These are phyloP conservation scores for Phytopythium vexans DNA, from an alignment of 352 stramenopile species.

Conservation along the genomic window DNA sequence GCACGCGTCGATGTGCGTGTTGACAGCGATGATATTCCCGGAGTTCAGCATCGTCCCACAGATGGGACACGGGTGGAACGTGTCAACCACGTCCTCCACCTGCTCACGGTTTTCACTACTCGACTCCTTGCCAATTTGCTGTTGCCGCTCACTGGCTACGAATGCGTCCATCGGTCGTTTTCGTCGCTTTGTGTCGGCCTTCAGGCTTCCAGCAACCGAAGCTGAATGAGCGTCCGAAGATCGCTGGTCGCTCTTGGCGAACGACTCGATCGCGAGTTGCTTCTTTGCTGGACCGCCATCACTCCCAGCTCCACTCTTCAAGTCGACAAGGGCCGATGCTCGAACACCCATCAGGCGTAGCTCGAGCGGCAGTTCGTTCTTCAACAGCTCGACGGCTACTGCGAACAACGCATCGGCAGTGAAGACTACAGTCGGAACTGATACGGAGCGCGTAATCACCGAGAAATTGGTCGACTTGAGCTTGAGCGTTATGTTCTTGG, in stretches of 20 bases:
- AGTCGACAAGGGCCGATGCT: conserved; percentile 36
- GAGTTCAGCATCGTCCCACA: conserved; percentile 52
- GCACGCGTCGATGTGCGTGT: conserved; percentile 61
- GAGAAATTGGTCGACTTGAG: conserved; percentile 70
- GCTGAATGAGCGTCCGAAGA: too few relatives aligned
- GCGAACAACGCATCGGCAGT: conserved; percentile 44
- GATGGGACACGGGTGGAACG: conserved; percentile 51
- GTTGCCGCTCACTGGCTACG: conserved; percentile 2
- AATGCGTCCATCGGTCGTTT: conserved; percentile 9
- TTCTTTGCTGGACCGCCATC: conserved; percentile 22
- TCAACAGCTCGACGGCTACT: conserved; percentile 42
- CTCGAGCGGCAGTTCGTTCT: conserved; percentile 63
- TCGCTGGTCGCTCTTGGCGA: conserved; percentile 15
- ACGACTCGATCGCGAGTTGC: conserved; percentile 47
- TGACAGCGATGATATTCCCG: conserved; percentile 50
- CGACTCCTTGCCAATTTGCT: conserved; percentile 16
- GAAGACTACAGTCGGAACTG: conserved; percentile 32
- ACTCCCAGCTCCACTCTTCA: conserved; percentile 9
- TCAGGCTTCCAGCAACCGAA: too few relatives aligned
- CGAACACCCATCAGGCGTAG: conserved; percentile 67
- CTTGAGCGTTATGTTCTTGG: conserved; percentile 66
- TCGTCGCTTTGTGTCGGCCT: background rate
- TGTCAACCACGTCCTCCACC: background rate
- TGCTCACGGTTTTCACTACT: background rate
- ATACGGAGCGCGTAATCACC: conserved; percentile 50